A percentile compares a stretch with the other conserved stretches of the same genome.
Conservation (phyloP, 2,329 filamentous ascomycete genomes). For the Ophiostoma australiae region DNA sequence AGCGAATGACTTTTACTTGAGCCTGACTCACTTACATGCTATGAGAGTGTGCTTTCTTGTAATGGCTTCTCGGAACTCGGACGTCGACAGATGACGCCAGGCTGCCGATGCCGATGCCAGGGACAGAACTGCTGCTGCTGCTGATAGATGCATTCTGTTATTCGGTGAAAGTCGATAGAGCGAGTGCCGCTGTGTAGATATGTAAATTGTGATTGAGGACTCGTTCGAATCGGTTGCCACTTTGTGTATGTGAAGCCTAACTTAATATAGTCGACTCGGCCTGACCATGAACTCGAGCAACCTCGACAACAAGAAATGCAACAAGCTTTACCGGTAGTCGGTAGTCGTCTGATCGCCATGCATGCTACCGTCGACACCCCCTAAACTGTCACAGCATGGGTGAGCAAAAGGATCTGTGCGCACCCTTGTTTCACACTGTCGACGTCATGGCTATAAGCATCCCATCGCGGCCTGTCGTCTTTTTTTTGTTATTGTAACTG, state of each 20-base stretch:
- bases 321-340: not conserved
- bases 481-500: not conserved
- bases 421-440: not conserved
- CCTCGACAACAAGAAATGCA: not conserved
- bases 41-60: not conserved
- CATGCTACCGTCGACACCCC: not conserved
- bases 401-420: not conserved
- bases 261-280: not conserved
- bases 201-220: not conserved
- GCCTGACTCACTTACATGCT: not conserved
- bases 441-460: not conserved
- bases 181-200: not conserved
- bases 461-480: not conserved
- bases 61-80: not conserved
- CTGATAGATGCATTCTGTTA: not conserved
- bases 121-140: not conserved
- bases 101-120: not conserved
- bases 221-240: not conserved
- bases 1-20: not conserved
- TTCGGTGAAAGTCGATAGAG: not conserved
- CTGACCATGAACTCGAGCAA: not conserved
- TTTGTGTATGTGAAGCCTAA: no score
- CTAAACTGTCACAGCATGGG: not conserved
- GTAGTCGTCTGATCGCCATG: slow-evolving; percentile 1
- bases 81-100: not conserved